phyloP scores from a whole-genome alignment of 83 land plant genomes.

The Diphasiastrum complanatum region DNA sequence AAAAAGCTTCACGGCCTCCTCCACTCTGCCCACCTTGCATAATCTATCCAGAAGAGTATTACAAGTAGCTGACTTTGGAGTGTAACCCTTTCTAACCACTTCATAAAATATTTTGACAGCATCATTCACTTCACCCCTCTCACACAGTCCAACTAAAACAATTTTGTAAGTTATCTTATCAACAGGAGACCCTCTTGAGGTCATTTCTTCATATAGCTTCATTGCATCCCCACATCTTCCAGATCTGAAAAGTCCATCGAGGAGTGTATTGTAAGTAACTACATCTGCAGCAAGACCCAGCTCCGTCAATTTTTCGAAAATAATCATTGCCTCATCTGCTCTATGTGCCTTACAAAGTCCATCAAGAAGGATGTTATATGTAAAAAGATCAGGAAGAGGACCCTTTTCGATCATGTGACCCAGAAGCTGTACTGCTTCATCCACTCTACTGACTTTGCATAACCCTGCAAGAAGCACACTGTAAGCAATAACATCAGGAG shows the following conservation, averaged over 20 bases:
- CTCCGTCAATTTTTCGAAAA: conserved; percentile 35
- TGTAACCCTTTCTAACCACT: conserved; percentile 28
- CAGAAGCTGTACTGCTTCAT: conserved; percentile 46
- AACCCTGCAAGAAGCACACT: conserved; percentile 51
- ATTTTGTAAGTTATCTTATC: conserved; percentile 62
- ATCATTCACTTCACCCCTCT: conserved; percentile 26
- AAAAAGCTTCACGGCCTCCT: no score
- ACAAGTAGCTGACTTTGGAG: conserved; percentile 55
- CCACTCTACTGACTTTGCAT: conserved; percentile 32
- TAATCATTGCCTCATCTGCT: conserved; percentile 35
- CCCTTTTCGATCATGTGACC: conserved; percentile 22
- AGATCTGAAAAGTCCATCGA: conserved; percentile 46
- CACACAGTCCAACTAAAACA: conserved; percentile 48
- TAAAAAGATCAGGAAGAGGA: conserved; percentile 36
- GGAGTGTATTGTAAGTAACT: conserved; percentile 50
- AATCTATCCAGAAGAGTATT: no score
- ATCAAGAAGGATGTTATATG: conserved; percentile 52
- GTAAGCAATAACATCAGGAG: conserved; percentile 45
- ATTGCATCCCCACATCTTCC: conserved; percentile 38
- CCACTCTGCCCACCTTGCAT: no score
- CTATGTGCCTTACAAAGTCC: conserved; percentile 53
- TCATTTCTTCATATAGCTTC: conserved; percentile 39
- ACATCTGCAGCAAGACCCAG: conserved; percentile 41
- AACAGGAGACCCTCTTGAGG: conserved; percentile 35
- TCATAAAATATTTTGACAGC: conserved; percentile 38